Evolutionary conservation across 176 grass and related monocot species (phyloP).

Genomic region (Secale cereale): DNA sequence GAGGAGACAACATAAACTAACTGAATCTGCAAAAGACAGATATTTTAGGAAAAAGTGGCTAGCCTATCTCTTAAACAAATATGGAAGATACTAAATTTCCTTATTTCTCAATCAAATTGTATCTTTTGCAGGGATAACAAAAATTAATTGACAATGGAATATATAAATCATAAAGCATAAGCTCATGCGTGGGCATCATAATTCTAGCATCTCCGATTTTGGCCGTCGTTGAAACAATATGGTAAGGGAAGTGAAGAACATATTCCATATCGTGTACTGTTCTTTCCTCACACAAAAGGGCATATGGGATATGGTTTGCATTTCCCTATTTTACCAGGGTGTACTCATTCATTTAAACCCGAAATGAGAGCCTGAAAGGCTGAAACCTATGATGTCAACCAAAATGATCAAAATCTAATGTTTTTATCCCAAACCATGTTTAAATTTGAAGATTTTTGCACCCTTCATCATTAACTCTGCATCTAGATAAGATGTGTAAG

Average conservation of each 20-base stretch:
- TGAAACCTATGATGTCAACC: neutral
- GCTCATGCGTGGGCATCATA: slow-evolving; percentile 14
- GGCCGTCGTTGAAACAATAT: slow-evolving; percentile 17
- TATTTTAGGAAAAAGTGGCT: slow-evolving; percentile 2
- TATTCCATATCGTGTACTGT: slow-evolving; percentile 23
- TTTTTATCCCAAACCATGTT: slow-evolving; percentile 1
- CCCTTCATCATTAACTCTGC: neutral
- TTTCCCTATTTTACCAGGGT: slow-evolving; percentile 7
- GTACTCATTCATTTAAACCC: slow-evolving; percentile 9
- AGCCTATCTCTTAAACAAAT: neutral
- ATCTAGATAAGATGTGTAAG: slow-evolving; percentile 8
- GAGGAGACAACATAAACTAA: slow-evolving; percentile 30
- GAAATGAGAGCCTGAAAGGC: neutral
- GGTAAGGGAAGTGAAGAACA: slow-evolving; percentile 34
- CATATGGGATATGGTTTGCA: slow-evolving; percentile 9
- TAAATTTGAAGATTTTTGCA: slow-evolving; percentile 3
- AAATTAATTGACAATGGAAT: slow-evolving; percentile 16
- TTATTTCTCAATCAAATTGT: slow-evolving; percentile 14
- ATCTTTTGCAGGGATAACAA: neutral
- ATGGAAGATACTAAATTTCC: slow-evolving; percentile 18
- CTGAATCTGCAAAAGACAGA: slow-evolving; percentile 34
- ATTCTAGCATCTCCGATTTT: slow-evolving; percentile 29
- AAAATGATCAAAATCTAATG: neutral
- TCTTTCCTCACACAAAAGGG: neutral
- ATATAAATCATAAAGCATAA: neutral